Evolutionary conservation across 2,329 filamentous ascomycete genomes (phyloP), one percentile per base, ranked within the genome.

Genomic region (Penicillium thymicola): DNA sequence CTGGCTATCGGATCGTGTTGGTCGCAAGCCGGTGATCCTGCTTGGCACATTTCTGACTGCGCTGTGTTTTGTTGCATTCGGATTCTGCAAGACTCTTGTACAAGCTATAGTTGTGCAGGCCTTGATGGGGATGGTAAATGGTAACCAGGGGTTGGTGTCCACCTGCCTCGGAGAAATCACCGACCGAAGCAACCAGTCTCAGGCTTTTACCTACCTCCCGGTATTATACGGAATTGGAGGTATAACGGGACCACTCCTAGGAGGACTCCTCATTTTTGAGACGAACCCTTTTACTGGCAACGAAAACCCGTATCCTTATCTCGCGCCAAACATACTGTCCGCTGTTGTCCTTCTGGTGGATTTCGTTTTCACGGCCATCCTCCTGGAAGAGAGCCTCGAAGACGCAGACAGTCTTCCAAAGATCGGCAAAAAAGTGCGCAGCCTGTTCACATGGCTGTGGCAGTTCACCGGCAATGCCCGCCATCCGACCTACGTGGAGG

Each of bases 151-250:
- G 5, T 87, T 97, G 13, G 92, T 99, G 14, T 93, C 91, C 8
- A 97, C 94, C 0, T 96, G 93, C 47, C 75, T 99, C 47, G 94
- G 94, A 40, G 94, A 99, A 73, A 89, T 99, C 51, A 99, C 94
- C 2, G 92, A 97, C 70, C 86, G 91, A 53, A 94, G 89, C 61
- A 99, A 99, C 72, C 94, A 99, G 79, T 94, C 90, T 68, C 84
- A 84, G 51, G 94, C 92, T 0, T 99, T 99, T 67, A 94, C 90
- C 2, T 99, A 96, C 77, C 79, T 99, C 41, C 94, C 94, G 0
- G 89, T 97, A 38, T 88, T 97, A n/a, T 99, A 99, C 74, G 93
- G 93, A 4, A 80, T 99, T 34, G 94, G 94, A 18, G 90, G 90
- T 42, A 96, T 99, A 59, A 94, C 92, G 0, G 94, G 94, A 0